These are phyloP conservation scores for Aureobasidium subglaciale DNA, from an alignment of 2,329 filamentous ascomycete species.

Conservation along the genomic window DNA sequence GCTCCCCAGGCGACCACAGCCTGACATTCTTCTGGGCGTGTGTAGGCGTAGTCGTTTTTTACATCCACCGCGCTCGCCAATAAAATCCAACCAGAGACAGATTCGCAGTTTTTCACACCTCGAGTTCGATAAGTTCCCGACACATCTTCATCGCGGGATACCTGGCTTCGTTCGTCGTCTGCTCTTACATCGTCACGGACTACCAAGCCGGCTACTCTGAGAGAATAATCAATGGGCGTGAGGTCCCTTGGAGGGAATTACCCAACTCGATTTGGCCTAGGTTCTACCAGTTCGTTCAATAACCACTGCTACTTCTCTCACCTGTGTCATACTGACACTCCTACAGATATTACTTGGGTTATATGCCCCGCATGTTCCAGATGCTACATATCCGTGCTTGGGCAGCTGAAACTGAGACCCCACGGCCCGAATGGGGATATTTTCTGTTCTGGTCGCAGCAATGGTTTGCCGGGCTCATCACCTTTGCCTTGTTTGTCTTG, in stretches of 20 bases:
- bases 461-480: conserved; percentile 2
- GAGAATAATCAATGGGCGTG: not conserved
- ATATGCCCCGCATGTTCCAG: not conserved
- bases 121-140: not conserved
- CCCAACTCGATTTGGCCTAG: not conserved
- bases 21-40: not conserved
- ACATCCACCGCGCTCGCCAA: not conserved
- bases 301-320: no score
- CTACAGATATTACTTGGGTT: not conserved
- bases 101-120: not conserved
- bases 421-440: not conserved
- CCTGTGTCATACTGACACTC: not conserved
- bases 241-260: not conserved
- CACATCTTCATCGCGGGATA: not conserved
- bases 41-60: not conserved
- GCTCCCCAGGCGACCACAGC: not conserved
- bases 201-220: not conserved
- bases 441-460: conserved; percentile 12
- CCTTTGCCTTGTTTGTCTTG: conserved; percentile 4
- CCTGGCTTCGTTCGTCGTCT: not conserved
- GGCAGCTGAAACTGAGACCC: not conserved
- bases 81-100: not conserved
- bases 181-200: not conserved
- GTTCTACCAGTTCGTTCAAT: not conserved
- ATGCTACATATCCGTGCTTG: conserved; percentile 8